A percentile compares a stretch with the other conserved stretches of the same genome.
Conservation (phyloP, 2,329 filamentous ascomycete genomes). For the Colletotrichum tabaci region DNA sequence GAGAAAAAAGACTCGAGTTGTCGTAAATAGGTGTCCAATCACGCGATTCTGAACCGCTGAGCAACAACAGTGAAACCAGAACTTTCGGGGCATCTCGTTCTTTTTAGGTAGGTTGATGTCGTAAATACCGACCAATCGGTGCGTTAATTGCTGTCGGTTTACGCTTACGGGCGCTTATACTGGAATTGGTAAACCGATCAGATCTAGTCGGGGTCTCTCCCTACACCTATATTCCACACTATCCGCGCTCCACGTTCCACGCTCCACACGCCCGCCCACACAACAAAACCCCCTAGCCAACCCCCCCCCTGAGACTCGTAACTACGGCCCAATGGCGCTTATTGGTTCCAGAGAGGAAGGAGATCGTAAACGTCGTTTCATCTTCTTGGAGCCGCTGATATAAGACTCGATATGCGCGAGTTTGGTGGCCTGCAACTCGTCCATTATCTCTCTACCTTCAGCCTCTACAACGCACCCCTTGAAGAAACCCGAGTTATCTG, state of each 20-base stretch:
- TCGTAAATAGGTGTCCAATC: conserved; percentile 7
- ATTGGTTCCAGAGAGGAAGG: not conserved
- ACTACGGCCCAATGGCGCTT: conserved; percentile 2
- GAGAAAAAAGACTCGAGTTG: too few relatives aligned
- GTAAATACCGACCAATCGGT: conserved; percentile 20
- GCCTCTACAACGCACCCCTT: too few relatives aligned
- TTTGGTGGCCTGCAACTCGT: not conserved
- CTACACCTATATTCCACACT: not conserved
- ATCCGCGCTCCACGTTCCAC: not conserved
- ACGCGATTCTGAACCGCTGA: not conserved
- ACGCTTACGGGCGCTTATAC: not conserved
- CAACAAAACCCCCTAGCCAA: not conserved
- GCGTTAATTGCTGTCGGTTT: not conserved
- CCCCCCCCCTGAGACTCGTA: not conserved
- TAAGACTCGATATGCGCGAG: not conserved
- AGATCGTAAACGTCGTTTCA: not conserved
- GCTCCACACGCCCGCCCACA: conserved; percentile 5
- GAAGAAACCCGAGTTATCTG: too few relatives aligned
- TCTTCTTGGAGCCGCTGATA: not conserved
- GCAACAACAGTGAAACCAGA: not conserved
- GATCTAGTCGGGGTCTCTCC: not conserved
- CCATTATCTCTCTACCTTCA: too few relatives aligned
- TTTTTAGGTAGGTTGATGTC: not conserved
- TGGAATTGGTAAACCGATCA: not conserved
- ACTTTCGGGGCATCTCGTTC: not conserved